Evolutionary conservation across 2,329 filamentous ascomycete species (phyloP).

Genomic region (Endothia cerciana): DNA sequence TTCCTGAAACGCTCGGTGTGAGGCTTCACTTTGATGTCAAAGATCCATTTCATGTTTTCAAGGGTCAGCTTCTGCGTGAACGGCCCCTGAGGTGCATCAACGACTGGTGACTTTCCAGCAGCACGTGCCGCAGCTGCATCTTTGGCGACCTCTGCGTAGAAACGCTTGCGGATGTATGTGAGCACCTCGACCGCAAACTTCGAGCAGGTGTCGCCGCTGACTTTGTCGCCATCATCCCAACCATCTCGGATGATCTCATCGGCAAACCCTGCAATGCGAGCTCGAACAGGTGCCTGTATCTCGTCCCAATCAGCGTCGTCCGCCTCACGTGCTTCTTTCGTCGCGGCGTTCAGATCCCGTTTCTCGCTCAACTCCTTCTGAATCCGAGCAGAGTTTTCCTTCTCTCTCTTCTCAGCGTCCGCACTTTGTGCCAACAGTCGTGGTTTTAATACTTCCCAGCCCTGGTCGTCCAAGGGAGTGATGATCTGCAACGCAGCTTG

Average conservation of each 20-base stretch:
- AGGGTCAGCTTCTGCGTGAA: slow-evolving; percentile 68
- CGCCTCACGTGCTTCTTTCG: slow-evolving; percentile 59
- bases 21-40: slow-evolving; percentile 75
- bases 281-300: slow-evolving; percentile 67
- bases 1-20: slow-evolving; percentile 67
- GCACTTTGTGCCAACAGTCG: slow-evolving; percentile 68
- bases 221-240: slow-evolving; percentile 66
- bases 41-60: slow-evolving; percentile 87
- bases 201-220: slow-evolving; percentile 66
- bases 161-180: slow-evolving; percentile 67
- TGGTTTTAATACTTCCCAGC: slow-evolving; percentile 71
- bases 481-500: slow-evolving; percentile 73
- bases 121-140: slow-evolving; percentile 52
- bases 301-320: slow-evolving; percentile 74
- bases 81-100: slow-evolving; percentile 56
- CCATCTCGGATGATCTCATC: slow-evolving; percentile 69
- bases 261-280: slow-evolving; percentile 67
- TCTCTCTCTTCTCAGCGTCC: slow-evolving; percentile 64
- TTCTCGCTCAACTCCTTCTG: slow-evolving; percentile 28
- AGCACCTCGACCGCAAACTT: slow-evolving; percentile 75
- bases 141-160: slow-evolving; percentile 63
- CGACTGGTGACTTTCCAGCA: slow-evolving; percentile 47
- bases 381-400: slow-evolving; percentile 38
- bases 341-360: slow-evolving; percentile 34
- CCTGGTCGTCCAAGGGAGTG: slow-evolving; percentile 67